Evolutionary conservation across 2,329 filamentous ascomycete genomes (phyloP).

Genomic region (Cylindrodendrum hubeiense): DNA sequence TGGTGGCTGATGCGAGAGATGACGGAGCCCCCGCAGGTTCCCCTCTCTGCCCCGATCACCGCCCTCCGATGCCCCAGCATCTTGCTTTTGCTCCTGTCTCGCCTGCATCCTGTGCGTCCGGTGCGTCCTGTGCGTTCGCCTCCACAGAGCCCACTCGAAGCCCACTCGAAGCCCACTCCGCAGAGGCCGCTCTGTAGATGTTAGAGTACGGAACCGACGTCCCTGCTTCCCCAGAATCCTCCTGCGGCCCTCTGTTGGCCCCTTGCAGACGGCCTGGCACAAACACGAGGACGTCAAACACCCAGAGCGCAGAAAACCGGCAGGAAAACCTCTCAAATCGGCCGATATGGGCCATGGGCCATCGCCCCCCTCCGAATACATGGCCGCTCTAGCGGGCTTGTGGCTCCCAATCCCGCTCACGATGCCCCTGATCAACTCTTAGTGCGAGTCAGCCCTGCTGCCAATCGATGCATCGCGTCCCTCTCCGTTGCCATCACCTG

Average conservation of each 20-base stretch:
- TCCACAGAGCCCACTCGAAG: not conserved
- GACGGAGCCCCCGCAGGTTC: constrained; percentile 21
- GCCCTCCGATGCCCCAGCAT: constrained; percentile 12
- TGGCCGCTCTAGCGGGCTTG: constrained; percentile 12
- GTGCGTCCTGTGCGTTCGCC: not conserved
- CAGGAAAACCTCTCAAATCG: constrained; percentile 12
- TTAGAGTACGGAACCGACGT: not conserved
- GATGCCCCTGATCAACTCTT: constrained; percentile 30
- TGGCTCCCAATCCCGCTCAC: constrained; percentile 12
- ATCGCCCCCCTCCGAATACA: constrained; percentile 2
- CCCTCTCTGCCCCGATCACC: constrained; percentile 6
- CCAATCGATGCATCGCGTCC: constrained; percentile 41
- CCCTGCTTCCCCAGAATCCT: constrained; percentile 1
- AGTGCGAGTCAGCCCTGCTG: constrained; percentile 36
- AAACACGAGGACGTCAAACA: constrained; percentile 18
- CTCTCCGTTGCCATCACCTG: constrained; percentile 38
- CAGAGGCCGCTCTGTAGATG: not conserved
- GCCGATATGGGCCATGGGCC: not conserved
- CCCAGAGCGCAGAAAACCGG: constrained; percentile 18
- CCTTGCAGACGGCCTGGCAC: constrained; percentile 32
- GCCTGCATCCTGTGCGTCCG: not conserved
- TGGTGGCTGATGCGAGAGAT: constrained; percentile 33
- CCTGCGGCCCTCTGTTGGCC: constrained; percentile 34
- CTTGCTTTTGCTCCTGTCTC: not conserved
- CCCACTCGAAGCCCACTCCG: not conserved